Evolutionary conservation across 2,329 filamentous ascomycete species (phyloP).

Genomic region (Fusarium sp.): DNA sequence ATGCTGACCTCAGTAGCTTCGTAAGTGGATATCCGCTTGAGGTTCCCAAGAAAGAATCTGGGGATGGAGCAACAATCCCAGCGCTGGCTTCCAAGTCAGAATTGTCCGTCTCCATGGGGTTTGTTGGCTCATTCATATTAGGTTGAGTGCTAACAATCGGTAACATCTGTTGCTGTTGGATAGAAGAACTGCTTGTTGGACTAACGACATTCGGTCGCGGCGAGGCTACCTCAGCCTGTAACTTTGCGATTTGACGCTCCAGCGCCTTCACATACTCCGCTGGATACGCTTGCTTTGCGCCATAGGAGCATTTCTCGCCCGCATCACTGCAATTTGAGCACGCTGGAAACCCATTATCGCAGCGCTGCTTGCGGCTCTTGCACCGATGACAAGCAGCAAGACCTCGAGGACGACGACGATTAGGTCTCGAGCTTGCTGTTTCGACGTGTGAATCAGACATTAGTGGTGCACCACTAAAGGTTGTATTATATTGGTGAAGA

Average conservation of each 20-base stretch:
- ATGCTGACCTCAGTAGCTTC: not conserved
- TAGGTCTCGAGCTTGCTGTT: not conserved
- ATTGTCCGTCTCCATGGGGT: not conserved
- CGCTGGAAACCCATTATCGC: conserved; percentile 7
- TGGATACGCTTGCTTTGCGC: not conserved
- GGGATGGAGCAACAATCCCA: conserved; percentile 4
- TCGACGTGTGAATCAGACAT: conserved; percentile 5
- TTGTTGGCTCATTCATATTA: not conserved
- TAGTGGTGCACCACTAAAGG: not conserved
- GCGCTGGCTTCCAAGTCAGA: conserved; percentile 14
- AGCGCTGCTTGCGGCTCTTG: conserved; percentile 10
- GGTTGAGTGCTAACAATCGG: not conserved
- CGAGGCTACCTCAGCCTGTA: not conserved
- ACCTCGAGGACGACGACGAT: conserved; percentile 7
- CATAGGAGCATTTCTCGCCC: conserved; percentile 5
- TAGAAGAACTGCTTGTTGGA: not conserved
- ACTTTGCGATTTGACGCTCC: not conserved
- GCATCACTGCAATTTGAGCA: conserved; percentile 1
- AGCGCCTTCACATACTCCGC: conserved; percentile 9
- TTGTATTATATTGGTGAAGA: not conserved
- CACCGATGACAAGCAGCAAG: conserved; percentile 6
- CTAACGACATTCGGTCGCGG: not conserved
- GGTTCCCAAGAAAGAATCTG: not conserved
- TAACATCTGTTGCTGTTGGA: not conserved
- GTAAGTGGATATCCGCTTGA: conserved; percentile 15